Conservation (phyloP, 176 grass and related monocot species). For the Bothriochloa decipiens region DNA sequence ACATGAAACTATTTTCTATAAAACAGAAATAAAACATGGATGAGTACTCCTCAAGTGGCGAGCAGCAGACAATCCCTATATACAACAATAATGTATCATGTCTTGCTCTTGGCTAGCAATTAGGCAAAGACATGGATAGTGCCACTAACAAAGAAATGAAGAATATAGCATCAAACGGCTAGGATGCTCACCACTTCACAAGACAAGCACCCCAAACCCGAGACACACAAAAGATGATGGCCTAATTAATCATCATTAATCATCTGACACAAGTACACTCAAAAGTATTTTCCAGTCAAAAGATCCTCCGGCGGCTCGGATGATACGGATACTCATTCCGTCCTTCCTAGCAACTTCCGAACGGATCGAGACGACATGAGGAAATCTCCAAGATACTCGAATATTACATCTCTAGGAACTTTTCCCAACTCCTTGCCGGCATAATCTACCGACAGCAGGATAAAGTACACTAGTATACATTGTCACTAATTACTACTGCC, state of each 20-base stretch:
- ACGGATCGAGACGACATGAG: constrained; percentile 31
- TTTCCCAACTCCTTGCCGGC: constrained; percentile 34
- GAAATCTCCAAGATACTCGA: constrained; percentile 55
- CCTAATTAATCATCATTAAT: constrained; percentile 44
- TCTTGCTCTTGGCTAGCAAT: constrained; percentile 40
- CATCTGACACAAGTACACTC: constrained; percentile 44
- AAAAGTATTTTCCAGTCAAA: constrained; percentile 60
- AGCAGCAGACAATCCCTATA: constrained; percentile 33
- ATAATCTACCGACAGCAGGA: constrained; percentile 53
- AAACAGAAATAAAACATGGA: background rate
- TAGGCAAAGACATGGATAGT: constrained; percentile 40
- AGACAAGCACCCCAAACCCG: constrained; percentile 37
- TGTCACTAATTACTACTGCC: constrained; percentile 25
- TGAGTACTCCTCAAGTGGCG: constrained; percentile 7
- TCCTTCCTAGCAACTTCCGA: constrained; percentile 57
- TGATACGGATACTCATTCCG: constrained; percentile 45
- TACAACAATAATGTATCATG: constrained; percentile 17
- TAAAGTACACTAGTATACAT: constrained; percentile 31
- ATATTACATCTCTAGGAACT: constrained; percentile 37
- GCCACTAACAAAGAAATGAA: constrained; percentile 14
- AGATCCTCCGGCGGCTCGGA: constrained; percentile 41
- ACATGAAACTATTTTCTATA: background rate
- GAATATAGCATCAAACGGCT: constrained; percentile 46
- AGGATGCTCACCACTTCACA: constrained; percentile 36
- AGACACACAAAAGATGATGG: constrained; percentile 26